These are phyloP conservation scores for Bruguiera sexangula DNA, from an alignment of 345 rosid species.

Conservation along the genomic window DNA sequence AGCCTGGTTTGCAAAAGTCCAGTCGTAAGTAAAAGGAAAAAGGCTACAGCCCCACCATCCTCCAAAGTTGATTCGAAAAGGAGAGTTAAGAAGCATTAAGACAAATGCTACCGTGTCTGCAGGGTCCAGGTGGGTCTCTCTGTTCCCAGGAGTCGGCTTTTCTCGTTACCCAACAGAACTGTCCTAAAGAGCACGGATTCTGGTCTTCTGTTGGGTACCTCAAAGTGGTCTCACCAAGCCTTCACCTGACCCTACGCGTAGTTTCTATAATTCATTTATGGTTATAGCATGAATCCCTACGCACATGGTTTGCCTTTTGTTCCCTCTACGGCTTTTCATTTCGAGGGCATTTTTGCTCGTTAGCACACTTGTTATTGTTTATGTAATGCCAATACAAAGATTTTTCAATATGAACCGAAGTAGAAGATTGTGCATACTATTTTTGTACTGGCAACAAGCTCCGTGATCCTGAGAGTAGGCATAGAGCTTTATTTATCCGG, in stretches of 20 bases:
- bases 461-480: no score
- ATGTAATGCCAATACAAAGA: constrained; percentile 7
- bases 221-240: constrained; percentile 17
- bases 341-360: constrained; percentile 8
- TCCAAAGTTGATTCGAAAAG: constrained; percentile 4
- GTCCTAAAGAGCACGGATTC: constrained; percentile 15
- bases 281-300: not conserved
- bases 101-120: constrained; percentile 13
- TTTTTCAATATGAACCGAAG: not conserved
- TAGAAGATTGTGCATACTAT: no score
- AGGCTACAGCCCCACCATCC: constrained; percentile 12
- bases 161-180: constrained; percentile 26
- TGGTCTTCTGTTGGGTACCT: constrained; percentile 32
- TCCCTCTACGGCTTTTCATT: constrained; percentile 3
- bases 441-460: no score
- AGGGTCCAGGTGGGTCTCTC: constrained; percentile 21
- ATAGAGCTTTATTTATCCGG: no score
- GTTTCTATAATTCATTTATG: not conserved
- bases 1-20: constrained; percentile 7
- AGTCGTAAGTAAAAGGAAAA: constrained; percentile 5
- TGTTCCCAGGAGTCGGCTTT: constrained; percentile 15
- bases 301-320: constrained; percentile 20
- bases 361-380: constrained; percentile 7
- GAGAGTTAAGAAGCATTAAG: constrained; percentile 6
- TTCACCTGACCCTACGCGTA: constrained; percentile 23